Evolutionary conservation across 768 basidiomycete genomes (phyloP), one percentile per base, ranked within the genome.

Genomic region (Hericium rajendrae): DNA sequence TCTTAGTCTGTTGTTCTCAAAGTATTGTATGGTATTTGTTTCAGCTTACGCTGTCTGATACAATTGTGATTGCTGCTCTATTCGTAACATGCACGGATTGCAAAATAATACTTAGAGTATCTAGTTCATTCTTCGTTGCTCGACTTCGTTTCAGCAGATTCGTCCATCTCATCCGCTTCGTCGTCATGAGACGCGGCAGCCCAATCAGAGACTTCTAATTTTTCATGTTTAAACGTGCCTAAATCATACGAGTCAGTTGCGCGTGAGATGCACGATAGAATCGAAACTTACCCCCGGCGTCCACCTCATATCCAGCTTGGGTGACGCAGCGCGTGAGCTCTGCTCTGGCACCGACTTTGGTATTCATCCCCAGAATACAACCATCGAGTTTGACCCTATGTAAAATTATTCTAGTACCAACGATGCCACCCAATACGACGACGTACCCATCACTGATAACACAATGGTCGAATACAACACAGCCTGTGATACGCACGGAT

Each of bases 401-500:
- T 32, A 8, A 32, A 32, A 32, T 32, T 32, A 6, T 32, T 32
- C 8, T 26, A 62, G 57, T 49, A 49, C 57, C 37, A 46, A 56
- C 6, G 50, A 24, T 57, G 6, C 37, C 22, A n/a, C 11, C 4
- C 18, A 39, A 54, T 57, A 9, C 11, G 28, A 53, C 40, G 6
- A 66, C 82, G 66, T 60, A 92, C 94, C 92, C 91, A 57, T 95
- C 92, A 46, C 81, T 88, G 12, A 97, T 73, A 4, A 89, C 79
- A 64, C 93, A 94, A 65, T 95, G 93, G 66, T 97, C 94, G 61
- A 94, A 76, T 22, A 97, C 68, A 6, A 95, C 80, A 62, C 88
- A 94, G 11, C 89, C 88, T 2, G 76, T 77, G 50, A 97, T 83
- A 69, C 84, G 90, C n/a, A 80, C 87, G 76, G 86, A 86, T 68